Conservation (phyloP, 192 early-diverging fungal species). For the Backusella australiensis region DNA sequence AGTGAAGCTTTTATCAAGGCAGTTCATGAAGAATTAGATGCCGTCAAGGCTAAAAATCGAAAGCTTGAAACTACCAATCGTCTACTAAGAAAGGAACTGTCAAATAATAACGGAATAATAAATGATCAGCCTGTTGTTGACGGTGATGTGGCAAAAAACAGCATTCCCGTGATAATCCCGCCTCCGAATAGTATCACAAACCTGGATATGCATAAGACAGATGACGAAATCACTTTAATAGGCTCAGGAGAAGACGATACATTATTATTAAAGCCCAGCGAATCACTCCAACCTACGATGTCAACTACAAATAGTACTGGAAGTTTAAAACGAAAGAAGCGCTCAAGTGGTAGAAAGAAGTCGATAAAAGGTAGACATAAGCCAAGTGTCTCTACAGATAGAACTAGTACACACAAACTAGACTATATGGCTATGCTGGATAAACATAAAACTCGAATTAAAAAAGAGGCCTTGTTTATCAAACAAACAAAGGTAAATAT, state of each 20-base stretch:
- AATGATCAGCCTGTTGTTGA: not conserved
- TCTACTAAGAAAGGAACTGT: not conserved
- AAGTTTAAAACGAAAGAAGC: not conserved
- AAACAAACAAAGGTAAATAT: conserved; percentile 3
- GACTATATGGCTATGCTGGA: not conserved
- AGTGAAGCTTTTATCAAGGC: conserved; percentile 14
- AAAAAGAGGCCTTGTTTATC: conserved; percentile 6
- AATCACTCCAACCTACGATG: not conserved
- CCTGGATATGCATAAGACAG: conserved; percentile 1
- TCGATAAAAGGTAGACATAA: not conserved
- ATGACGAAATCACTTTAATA: not conserved
- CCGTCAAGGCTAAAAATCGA: not conserved
- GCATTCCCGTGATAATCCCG: not conserved
- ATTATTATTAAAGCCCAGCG: not conserved
- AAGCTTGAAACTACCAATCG: not conserved
- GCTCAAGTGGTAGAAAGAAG: conserved; percentile 1
- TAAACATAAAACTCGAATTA: conserved; percentile 6
- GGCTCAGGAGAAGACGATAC: not conserved
- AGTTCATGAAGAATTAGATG: conserved; percentile 21
- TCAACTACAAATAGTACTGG: not conserved
- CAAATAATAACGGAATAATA: not conserved
- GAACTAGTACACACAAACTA: not conserved
- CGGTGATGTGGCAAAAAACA: not conserved
- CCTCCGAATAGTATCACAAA: not conserved
- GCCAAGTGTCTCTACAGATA: not conserved